phyloP scores from a whole-genome alignment of 768 basidiomycete genomes.

The Cyclocybe aegerita region DNA sequence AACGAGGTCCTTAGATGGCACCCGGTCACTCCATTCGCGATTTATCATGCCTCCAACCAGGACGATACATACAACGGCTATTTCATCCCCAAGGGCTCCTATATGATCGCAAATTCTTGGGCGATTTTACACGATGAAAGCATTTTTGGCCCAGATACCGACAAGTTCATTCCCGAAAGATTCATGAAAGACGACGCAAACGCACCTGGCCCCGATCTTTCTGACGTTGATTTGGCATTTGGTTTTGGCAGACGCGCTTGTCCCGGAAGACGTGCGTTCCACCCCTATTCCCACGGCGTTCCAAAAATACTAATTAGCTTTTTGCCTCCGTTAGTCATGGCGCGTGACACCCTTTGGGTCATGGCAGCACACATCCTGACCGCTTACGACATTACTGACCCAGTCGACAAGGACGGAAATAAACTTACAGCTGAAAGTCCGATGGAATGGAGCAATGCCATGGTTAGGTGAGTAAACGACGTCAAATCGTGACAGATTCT shows the following conservation, averaged over 20 bases:
- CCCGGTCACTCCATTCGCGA: constrained; percentile 8
- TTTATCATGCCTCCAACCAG: constrained; percentile 7
- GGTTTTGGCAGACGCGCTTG: constrained; percentile 14
- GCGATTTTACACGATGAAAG: constrained; percentile 30
- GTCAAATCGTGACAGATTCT: not conserved
- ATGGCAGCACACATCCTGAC: constrained; percentile 7
- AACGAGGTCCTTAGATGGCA: constrained; percentile 17
- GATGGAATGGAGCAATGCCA: not conserved
- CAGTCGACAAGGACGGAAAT: not conserved
- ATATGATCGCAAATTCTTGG: constrained; percentile 17
- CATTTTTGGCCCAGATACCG: constrained; percentile 33
- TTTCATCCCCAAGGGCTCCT: constrained; percentile 19
- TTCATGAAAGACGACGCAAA: constrained; percentile 26
- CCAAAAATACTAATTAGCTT: not conserved
- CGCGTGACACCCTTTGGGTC: constrained; percentile 8
- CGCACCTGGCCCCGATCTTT: constrained; percentile 1
- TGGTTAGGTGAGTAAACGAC: not conserved
- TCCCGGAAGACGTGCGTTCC: constrained; percentile 4
- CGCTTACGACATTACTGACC: constrained; percentile 2
- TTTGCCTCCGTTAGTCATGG: not conserved
- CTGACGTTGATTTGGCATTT: constrained; percentile 12
- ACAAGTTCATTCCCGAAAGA: constrained; percentile 38
- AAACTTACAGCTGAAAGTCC: not conserved
- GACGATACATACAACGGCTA: constrained; percentile 19
- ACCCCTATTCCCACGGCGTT: not conserved